These are phyloP conservation scores for Coemansia sp. DNA, from an alignment of 192 early-diverging fungal genomes.

Conservation along the genomic window DNA sequence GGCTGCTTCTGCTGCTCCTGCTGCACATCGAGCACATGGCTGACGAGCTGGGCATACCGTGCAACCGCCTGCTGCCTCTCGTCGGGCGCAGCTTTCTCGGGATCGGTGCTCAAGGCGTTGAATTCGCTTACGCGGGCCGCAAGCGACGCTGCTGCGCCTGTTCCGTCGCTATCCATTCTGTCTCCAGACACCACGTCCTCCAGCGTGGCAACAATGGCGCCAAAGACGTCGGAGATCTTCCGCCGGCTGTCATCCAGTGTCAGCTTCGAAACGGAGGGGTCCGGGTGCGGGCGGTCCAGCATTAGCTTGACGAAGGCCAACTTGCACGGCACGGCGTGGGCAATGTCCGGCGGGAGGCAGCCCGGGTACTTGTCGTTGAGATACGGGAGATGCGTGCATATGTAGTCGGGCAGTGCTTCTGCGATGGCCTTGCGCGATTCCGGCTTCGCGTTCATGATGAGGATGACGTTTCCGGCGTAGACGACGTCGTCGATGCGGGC, in stretches of 20 bases:
- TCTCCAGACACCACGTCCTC: neutral
- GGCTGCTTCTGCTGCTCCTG: neutral
- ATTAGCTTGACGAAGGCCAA: slow-evolving; percentile 33
- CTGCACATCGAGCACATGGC: slow-evolving; percentile 8
- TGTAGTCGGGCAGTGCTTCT: slow-evolving; percentile 66
- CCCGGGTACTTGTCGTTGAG: slow-evolving; percentile 64
- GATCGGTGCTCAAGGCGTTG: neutral
- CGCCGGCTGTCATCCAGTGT: slow-evolving; percentile 7
- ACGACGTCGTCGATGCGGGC: slow-evolving; percentile 63
- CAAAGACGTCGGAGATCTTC: neutral
- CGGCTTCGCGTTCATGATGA: slow-evolving; percentile 74
- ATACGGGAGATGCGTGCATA: slow-evolving; percentile 74
- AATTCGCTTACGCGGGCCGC: slow-evolving; percentile 2
- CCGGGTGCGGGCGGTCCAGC: slow-evolving; percentile 30
- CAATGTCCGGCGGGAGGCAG: slow-evolving; percentile 32
- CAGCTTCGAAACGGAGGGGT: slow-evolving; percentile 7
- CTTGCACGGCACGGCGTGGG: slow-evolving; percentile 21
- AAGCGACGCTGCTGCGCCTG: neutral
- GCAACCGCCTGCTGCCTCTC: slow-evolving; percentile 9
- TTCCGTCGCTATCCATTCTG: neutral
- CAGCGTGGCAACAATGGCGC: slow-evolving; percentile 6
- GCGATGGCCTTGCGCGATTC: slow-evolving; percentile 54
- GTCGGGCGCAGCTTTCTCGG: neutral
- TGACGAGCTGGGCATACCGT: slow-evolving; percentile 14
- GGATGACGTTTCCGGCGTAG: slow-evolving; percentile 71